Conservation (phyloP, 2,329 filamentous ascomycete species). For the Calonectria pauciramosa region DNA sequence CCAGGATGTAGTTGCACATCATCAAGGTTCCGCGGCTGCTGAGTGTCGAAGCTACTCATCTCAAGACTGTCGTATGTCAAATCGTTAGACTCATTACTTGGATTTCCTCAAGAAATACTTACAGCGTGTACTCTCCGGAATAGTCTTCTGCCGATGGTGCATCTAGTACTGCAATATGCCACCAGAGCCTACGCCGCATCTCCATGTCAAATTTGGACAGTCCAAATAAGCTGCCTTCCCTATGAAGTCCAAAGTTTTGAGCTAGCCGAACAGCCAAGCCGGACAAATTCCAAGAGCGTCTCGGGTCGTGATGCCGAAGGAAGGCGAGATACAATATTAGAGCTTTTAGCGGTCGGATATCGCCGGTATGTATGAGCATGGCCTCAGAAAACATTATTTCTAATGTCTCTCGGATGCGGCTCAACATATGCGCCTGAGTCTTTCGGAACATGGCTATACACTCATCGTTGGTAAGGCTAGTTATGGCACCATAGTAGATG, state of each 20-base stretch:
- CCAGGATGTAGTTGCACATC: conserved; percentile 10
- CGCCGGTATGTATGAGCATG: conserved; percentile 17
- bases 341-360: conserved; percentile 20
- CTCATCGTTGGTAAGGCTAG: conserved; percentile 15
- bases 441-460: conserved; percentile 7
- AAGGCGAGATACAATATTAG: conserved; percentile 10
- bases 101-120: neutral
- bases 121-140: conserved; percentile 20
- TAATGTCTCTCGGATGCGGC: conserved; percentile 3
- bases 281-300: conserved; percentile 18
- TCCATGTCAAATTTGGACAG: conserved; percentile 18
- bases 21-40: conserved; percentile 13
- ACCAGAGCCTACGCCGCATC: conserved; percentile 20
- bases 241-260: conserved; percentile 23
- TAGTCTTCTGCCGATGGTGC: conserved; percentile 21
- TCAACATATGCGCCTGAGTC: conserved; percentile 1
- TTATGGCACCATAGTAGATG: conserved; percentile 17
- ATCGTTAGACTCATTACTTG: too few species aligned
- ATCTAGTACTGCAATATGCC: conserved; percentile 21
- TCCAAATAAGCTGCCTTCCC: conserved; percentile 22
- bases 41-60: conserved; percentile 22
- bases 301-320: conserved; percentile 18
- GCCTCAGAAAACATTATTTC: conserved; percentile 14
- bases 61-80: neutral
- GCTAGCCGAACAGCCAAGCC: conserved; percentile 19